Base-by-base conservation (phyloP, 139 green algal genomes). In the Limnomonas spitsbergensis region DNA sequence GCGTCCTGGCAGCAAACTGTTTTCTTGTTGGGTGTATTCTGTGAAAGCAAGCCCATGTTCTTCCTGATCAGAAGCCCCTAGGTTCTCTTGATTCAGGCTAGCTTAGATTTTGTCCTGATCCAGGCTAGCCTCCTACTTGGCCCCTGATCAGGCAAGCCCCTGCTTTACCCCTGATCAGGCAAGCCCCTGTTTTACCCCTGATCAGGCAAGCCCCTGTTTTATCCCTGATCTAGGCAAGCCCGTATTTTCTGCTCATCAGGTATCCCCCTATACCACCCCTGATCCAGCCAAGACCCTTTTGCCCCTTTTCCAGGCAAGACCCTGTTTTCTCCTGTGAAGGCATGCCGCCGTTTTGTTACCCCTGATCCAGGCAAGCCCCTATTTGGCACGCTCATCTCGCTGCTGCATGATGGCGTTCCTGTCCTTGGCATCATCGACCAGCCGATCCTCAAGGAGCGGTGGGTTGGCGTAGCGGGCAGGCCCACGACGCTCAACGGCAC, bases 351-450 rank as follows among this genome's bases (percentile, higher is more conserved):
- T 9, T 9, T 9, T 54, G 42, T 9, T 32, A 35, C 29, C 56
- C 56, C 29, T 70, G 27, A 38, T 36, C 29, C 88, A 97, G 95
- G 95, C 78, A 99, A 99, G 87, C 96, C 96, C 4, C 78, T 98
- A 34, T 99, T 97, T 81, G 96, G 96, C 37, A 98, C 94, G 1
- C 88, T 99, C 4, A 94, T 99, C 31, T 86, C 94, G 0, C 88
- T 99, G 73, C 80, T 98, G 52, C 82, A 95, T 76, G 77, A 93
- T 42, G 96, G 96, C n/a, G 39, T 66, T 0, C 96, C 96, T 1
- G 81, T 98, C 4, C 81, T 99, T 27, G 96, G 96, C 40, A 85
- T 99, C 69, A 94, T 99, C 31, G 96, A 99, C 84, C 96, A 99
- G 83, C 94, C 96, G 2, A 90, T 98, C 61, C 83, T 78, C 3